phyloP scores from a whole-genome alignment of 2,329 filamentous ascomycete species.

The Fonsecaea pedrosoi region DNA sequence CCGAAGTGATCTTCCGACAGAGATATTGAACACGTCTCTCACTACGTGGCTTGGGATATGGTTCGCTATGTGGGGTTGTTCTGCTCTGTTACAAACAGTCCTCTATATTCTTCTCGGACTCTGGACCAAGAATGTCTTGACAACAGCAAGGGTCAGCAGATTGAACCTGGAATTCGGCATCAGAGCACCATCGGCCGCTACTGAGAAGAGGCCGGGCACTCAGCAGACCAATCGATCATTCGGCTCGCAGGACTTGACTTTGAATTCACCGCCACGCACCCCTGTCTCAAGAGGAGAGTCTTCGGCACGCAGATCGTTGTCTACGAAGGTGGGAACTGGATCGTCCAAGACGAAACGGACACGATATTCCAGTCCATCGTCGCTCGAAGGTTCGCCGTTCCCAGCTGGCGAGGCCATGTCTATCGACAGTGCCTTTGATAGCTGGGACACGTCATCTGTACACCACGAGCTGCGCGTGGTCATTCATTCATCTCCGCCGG shows the following conservation, averaged over 20 bases:
- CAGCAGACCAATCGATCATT: conserved; percentile 33
- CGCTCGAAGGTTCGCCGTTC: conserved; percentile 33
- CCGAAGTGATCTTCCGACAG: conserved; percentile 28
- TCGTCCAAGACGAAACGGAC: conserved; percentile 34
- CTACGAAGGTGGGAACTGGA: conserved; percentile 30
- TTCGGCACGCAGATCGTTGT: conserved; percentile 32
- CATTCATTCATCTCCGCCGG: conserved; percentile 38
- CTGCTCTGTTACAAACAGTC: conserved; percentile 24
- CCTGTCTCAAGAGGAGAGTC: conserved; percentile 32
- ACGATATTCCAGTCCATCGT: conserved; percentile 37
- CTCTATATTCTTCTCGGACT: conserved; percentile 32
- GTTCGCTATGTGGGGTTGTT: conserved; percentile 37
- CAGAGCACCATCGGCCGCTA: conserved; percentile 24
- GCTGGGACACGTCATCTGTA: conserved; percentile 40
- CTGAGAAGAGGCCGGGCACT: conserved; percentile 23
- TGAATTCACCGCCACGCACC: conserved; percentile 39
- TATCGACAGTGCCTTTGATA: conserved; percentile 38
- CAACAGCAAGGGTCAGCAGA: conserved; percentile 25
- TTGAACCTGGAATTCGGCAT: conserved; percentile 36
- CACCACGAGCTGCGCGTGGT: conserved; percentile 39
- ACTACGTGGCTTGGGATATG: conserved; percentile 31
- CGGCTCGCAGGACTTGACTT: conserved; percentile 37
- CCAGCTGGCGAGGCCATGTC: conserved; percentile 35
- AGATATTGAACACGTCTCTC: conserved; percentile 21
- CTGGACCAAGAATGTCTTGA: conserved; percentile 34